Evolutionary conservation across 1,284 basidiomycete genomes (phyloP), one percentile per base, ranked within the genome.

Genomic region (Fistulina hepatica): DNA sequence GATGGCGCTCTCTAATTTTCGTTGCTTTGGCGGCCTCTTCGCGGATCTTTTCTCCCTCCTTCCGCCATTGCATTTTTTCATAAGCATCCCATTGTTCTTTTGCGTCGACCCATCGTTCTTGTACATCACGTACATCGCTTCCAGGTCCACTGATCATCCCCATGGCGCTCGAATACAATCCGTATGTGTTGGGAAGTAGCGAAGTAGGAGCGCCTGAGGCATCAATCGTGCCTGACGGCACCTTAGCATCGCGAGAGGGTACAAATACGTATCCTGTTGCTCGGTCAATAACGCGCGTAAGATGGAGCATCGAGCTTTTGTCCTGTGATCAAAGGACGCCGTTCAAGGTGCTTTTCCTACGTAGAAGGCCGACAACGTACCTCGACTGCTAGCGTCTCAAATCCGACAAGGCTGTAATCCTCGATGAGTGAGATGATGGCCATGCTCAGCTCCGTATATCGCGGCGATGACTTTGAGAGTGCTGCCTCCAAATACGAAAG

Each of bases 381-480:
- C 68, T 97, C 92, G 11, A 97, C 90, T 0, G 92, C 93, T 1
- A 99, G 71, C 0, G 95, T 98, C 61, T 98, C 94, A 51, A 99
- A 98, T 0, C 86, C 84, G 19, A 98, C 92, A 9, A 97, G 71
- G n/a, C 81, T 72, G 56, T 81, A 97, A 54, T 97, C 94, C 55
- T 97, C 92, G 24, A 98, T 77, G 16, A 98, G 60, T 22, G 88
- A 92, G 44, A 88, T 84, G 53, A 97, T 82, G 0, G 85, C 81
- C 67, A 82, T 76, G 56, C 97, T 98, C 31, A 98, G 64, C 11
- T 78, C 77, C 0, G 71, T 62, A 51, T 79, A 93, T 34, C 77
- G 77, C 2, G 74, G 71, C 1, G 78, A 68, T 2, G 79, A 63
- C 0, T 71, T 61, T 7, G 76, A 75, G 13, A 97, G 73, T 2